Evolutionary conservation across 208 protist species (phyloP), one percentile per base, ranked within the genome.

Genomic region (Spongospora subterranea): DNA sequence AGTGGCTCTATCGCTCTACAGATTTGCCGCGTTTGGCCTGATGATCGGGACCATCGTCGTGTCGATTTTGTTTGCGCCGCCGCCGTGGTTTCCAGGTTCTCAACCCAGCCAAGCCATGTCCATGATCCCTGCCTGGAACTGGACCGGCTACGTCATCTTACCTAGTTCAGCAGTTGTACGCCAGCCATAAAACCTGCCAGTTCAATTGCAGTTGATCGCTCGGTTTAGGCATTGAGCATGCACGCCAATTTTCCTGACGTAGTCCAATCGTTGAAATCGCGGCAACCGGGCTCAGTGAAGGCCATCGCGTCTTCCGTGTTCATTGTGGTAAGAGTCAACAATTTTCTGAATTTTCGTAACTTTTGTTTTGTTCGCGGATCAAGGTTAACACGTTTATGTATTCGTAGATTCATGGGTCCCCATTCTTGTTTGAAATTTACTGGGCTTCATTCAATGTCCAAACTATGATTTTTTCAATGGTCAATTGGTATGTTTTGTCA

Each of bases 171-270:
- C 71, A 39, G 71, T 82, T 6, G 50, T 60, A 60, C 50, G 6
- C 24, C 6, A 29, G 6, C 24, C 24, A 29, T 29, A 24, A 6
- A 6, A 60, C 24, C 13, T 60, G 13, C 6, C 24, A 29, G 50
- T 29, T 60, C 13, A 60, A 60, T 60, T 60, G 50, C 13, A 6
- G 13, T 29, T 29, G 50, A 60, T 60, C n/a, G n/a, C n/a, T 60
- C 50, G 6, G 50, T 60, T 60, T 60, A 60, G 50, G 71, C 71
- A 40, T n/a, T 82, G 6, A 82, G 17, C 35, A 82, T 82, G 71
- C 71, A 82, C 35, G 17, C 17, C 71, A 82, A 82, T n/a, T 82
- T 82, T 43, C 71, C 71, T 35, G 71, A 82, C 35, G n/a, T 82
- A 20, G n/a, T 82, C 71, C 35, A 35, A 45, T 6, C 71, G n/a